phyloP scores from a whole-genome alignment of 495 filamentous ascomycete genomes.

The Bacidia gigantensis region DNA sequence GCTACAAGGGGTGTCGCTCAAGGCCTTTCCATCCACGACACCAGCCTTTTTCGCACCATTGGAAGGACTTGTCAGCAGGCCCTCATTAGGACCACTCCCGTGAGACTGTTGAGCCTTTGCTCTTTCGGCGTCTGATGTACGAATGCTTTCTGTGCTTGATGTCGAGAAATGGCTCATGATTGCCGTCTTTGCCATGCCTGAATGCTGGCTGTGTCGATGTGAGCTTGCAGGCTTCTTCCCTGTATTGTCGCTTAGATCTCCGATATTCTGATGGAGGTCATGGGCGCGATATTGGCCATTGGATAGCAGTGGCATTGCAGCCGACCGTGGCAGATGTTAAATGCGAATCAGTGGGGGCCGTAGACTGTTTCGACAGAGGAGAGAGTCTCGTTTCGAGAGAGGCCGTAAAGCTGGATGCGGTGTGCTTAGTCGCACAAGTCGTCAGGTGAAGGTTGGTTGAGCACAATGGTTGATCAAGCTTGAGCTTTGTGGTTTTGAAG shows the following conservation, averaged over 20 bases:
- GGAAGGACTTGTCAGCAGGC: conserved; percentile 4
- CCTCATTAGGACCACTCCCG: conserved; percentile 1
- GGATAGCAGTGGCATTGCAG: conserved; percentile 15
- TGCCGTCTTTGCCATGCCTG: conserved; percentile 44
- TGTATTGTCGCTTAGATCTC: neutral
- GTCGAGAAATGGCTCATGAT: conserved; percentile 37
- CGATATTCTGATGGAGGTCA: conserved; percentile 5
- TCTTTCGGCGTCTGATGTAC: conserved; percentile 7
- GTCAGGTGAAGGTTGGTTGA: too few species aligned
- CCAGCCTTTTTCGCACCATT: conserved; percentile 14
- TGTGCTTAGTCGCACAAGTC: too few species aligned
- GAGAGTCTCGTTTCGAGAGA: neutral
- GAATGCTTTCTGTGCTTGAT: conserved; percentile 14
- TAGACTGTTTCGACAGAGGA: neutral
- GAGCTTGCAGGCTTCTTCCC: neutral
- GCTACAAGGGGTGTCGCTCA: conserved; percentile 55
- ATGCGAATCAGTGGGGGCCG: neutral
- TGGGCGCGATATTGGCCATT: conserved; percentile 12
- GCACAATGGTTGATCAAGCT: too few species aligned
- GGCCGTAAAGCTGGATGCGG: too few species aligned
- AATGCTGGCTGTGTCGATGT: conserved; percentile 33
- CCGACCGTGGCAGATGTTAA: neutral
- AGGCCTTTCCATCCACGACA: conserved; percentile 35
- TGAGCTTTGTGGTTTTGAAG: neutral
- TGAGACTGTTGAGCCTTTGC: conserved; percentile 2